Evolutionary conservation across 2,329 filamentous ascomycete genomes (phyloP), one percentile per base, ranked within the genome.

Genomic region (Teratosphaeria viscida): DNA sequence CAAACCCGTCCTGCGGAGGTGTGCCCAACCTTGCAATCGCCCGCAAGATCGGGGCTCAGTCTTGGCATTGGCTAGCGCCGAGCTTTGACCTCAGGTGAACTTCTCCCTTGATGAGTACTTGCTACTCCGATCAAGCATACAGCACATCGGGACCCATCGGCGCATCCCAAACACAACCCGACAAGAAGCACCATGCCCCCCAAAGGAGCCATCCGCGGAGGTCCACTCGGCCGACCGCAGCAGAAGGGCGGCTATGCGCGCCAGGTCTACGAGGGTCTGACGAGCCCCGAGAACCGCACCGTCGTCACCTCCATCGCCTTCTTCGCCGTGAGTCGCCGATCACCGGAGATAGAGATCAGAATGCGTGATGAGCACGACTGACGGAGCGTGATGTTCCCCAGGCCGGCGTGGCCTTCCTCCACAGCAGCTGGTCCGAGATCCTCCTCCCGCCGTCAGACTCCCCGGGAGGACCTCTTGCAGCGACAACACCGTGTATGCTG

Each of bases 391-490:
- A 47, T 34, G 19, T 12, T 23, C 52, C 3, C 27, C 55, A 81
- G 79, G 74, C 77, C 57, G 78, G 78, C 60, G 78, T 81, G 43
- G 74, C 78, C 6, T 81, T 82, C 67, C 65, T 82, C 53, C 75
- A 78, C 67, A 80, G 77, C 70, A 79, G 77, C 72, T 81, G 77
- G 77, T 76, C 75, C 64, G 79, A 81, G 71, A 71, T 79, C 58
- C 68, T 81, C 5, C 70, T 79, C 10, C 78, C 79, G 55, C 75
- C 77, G 72, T 81, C 73, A 73, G 75, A n/a, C n/a, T 19, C 3
- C 14, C n/a, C 19, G 19, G 19, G 19, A 19, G 12, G 16, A 43
- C 37, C 37, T 43, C 37, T 43, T 43, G 37, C n/a, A 2, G 37
- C 37, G 2, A 16, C 16, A n/a, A 16, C 16, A n/a, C 37, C 14